Conservation (phyloP, 768 basidiomycete genomes). For the Lactifluus volemus region DNA sequence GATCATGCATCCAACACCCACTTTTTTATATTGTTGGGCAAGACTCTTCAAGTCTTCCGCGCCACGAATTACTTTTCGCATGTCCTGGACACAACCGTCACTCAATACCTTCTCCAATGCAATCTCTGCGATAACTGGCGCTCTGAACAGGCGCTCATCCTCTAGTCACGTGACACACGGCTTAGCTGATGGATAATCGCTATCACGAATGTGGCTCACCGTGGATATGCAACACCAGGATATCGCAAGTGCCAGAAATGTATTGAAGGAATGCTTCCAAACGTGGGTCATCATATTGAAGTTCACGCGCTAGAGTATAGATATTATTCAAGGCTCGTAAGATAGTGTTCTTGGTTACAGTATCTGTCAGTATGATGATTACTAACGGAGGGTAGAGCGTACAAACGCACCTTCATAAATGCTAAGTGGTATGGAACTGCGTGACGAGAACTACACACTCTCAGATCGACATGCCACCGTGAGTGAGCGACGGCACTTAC, state of each 20-base stretch:
- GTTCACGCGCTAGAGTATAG: background rate
- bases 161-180: background rate
- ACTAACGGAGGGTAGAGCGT: background rate
- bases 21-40: slow-evolving; percentile 2
- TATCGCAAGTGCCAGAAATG: slow-evolving; percentile 8
- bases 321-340: slow-evolving; percentile 16
- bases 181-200: background rate
- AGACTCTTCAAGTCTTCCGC: slow-evolving; percentile 1
- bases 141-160: slow-evolving; percentile 6
- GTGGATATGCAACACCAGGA: background rate
- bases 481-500: background rate
- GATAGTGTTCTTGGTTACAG: slow-evolving; percentile 12
- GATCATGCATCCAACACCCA: background rate
- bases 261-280: slow-evolving; percentile 9
- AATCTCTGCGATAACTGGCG: background rate
- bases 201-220: background rate
- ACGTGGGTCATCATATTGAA: slow-evolving; percentile 1
- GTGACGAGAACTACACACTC: slow-evolving; percentile 4
- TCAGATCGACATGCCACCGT: background rate
- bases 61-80: background rate
- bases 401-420: slow-evolving; percentile 13
- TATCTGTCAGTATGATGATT: background rate
- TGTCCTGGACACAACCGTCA: slow-evolving; percentile 6
- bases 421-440: slow-evolving; percentile 12
- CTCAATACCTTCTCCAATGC: background rate